Evolutionary conservation across 2,329 filamentous ascomycete genomes (phyloP), one percentile per base, ranked within the genome.

Genomic region (Aspergillus tamarii): DNA sequence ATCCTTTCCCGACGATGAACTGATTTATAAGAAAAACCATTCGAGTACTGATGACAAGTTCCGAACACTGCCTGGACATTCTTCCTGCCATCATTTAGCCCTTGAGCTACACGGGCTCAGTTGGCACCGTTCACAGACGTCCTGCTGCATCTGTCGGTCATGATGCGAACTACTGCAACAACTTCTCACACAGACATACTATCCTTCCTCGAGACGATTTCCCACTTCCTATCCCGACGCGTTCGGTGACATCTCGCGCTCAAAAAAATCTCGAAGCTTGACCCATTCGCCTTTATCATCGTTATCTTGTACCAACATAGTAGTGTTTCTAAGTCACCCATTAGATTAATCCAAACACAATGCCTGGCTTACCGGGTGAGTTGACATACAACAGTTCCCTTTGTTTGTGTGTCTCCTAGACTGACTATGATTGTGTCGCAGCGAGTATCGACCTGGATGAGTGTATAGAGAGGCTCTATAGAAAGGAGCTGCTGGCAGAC

Each of bases 401-500:
- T 52, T 45, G 19, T 41, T 32, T 9, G 9, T 36, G 6, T 57
- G 12, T 8, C 41, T 43, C 28, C 39, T 26, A 23, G 39, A 57
- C 61, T 52, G 46, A 54, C 26, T 21, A 64, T 71, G 41, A 70
- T 60, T 50, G 21, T 52, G n/a, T 59, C 43, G 57, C 74, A 96
- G 94, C 92, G 72, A 97, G 93, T 81, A 94, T 99, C 82, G 94
- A 99, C 80, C 88, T 99, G 74, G 95, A 99, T 84, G 93, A 98
- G 87, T 99, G 95, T 83, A 98, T 99, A 82, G 89, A 92, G 77
- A 91, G 94, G 70, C 88, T 99, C 60, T 98, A 98, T 83, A 94
- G 95, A 77, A 97, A 97, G 79, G 95, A 98, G 80, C 88, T 99
- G 64, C 88, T 99, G 64, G 94, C 95, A 73, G 95, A 99, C 81